These are phyloP conservation scores for Trichoderma polysporum DNA, from an alignment of 2,329 filamentous ascomycete species.

Conservation along the genomic window DNA sequence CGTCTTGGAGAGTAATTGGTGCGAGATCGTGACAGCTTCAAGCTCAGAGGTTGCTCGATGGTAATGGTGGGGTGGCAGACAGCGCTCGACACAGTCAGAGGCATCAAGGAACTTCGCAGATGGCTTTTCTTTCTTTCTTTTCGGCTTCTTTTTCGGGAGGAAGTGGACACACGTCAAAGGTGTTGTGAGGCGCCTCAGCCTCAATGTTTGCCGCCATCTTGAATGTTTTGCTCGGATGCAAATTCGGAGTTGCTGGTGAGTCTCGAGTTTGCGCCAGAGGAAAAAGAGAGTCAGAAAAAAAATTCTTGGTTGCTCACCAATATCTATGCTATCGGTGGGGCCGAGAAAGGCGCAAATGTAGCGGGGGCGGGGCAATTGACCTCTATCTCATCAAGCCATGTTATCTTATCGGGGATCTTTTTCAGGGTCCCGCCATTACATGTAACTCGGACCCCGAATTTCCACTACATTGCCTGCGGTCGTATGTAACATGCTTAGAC, in stretches of 20 bases:
- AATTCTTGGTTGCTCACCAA: background rate
- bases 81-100: background rate
- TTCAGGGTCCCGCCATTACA: background rate
- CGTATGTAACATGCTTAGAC: too few relatives aligned
- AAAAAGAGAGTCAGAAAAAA: background rate
- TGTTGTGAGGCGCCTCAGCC: conserved; percentile 23
- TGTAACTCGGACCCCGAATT: too few relatives aligned
- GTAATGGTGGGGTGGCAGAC: background rate
- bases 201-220: conserved; percentile 15
- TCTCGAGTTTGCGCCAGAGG: conserved; percentile 4
- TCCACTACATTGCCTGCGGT: too few relatives aligned
- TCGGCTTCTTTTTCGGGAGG: background rate
- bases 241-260: background rate
- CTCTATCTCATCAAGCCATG: too few relatives aligned
- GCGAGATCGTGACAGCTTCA: background rate
- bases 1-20: background rate
- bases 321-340: conserved; percentile 5
- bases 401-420: background rate
- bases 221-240: background rate
- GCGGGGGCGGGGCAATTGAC: background rate
- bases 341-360: background rate
- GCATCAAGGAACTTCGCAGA: background rate
- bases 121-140: background rate
- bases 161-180: conserved; percentile 19
- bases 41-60: background rate